A percentile compares a stretch with the other conserved stretches of the same genome.
phyloP scores from a whole-genome alignment of 768 basidiomycete species.

The Boletus rubescentipes region DNA sequence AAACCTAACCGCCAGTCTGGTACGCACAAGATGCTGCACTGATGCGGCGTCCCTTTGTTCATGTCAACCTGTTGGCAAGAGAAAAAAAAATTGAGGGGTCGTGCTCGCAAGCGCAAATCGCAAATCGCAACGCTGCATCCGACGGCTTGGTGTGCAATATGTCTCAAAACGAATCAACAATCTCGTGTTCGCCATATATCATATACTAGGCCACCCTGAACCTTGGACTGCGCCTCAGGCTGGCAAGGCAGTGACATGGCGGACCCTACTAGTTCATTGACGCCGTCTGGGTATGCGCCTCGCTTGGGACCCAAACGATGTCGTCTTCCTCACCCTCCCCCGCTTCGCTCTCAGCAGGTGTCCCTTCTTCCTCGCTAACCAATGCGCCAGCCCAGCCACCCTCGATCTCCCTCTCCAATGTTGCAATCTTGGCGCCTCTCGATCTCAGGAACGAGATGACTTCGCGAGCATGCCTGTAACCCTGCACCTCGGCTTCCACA shows the following conservation, averaged over 20 bases:
- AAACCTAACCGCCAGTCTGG: constrained; percentile 19
- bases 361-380: constrained; percentile 51
- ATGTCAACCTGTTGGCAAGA: constrained; percentile 2
- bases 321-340: constrained; percentile 30
- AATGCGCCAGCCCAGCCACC: constrained; percentile 70
- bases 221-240: constrained; percentile 1
- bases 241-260: constrained; percentile 7
- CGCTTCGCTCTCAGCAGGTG: constrained; percentile 23
- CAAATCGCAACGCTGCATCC: constrained; percentile 11
- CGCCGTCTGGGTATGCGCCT: constrained; percentile 8
- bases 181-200: constrained; percentile 10
- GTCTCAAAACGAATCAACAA: constrained; percentile 12
- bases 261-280: constrained; percentile 17
- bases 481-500: constrained; percentile 32
- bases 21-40: constrained; percentile 1
- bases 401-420: constrained; percentile 43
- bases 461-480: constrained; percentile 68
- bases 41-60: not conserved
- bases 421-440: constrained; percentile 69
- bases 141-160: constrained; percentile 13
- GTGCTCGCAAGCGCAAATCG: not conserved
- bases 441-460: constrained; percentile 68
- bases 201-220: constrained; percentile 18
- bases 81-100: not conserved
- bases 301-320: constrained; percentile 32